Conservation (phyloP, 2,329 filamentous ascomycete genomes). For the Xylariaceae sp. region DNA sequence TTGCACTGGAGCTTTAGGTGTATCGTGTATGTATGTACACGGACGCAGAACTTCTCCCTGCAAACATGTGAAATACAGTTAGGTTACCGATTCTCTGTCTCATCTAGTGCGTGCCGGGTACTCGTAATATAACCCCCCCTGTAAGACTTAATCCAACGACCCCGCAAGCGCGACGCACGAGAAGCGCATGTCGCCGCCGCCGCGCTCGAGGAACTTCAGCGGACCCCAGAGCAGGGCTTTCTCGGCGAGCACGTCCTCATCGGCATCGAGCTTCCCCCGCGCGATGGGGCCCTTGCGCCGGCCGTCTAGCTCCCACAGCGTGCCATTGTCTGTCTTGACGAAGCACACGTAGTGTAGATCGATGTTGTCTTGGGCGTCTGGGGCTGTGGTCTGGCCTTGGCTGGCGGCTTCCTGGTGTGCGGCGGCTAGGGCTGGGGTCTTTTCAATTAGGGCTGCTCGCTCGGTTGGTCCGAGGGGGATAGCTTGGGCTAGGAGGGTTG, state of each 20-base stretch:
- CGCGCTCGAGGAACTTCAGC: constrained; percentile 53
- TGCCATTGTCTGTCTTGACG: constrained; percentile 66
- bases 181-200: constrained; percentile 54
- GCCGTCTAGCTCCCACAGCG: constrained; percentile 58
- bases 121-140: neutral
- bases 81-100: neutral
- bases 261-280: constrained; percentile 50
- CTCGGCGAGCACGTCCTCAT: constrained; percentile 70
- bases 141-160: constrained; percentile 41
- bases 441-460: constrained; percentile 72
- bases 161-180: constrained; percentile 55
- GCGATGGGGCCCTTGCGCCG: constrained; percentile 54
- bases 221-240: constrained; percentile 69
- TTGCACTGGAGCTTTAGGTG: neutral
- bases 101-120: neutral
- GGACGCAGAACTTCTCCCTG: neutral
- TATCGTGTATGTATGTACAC: neutral
- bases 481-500: constrained; percentile 64
- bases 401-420: constrained; percentile 76
- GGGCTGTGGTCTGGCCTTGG: constrained; percentile 73
- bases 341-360: constrained; percentile 97
- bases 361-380: constrained; percentile 72
- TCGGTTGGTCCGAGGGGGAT: constrained; percentile 61
- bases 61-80: neutral
- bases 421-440: constrained; percentile 67